Percentiles rank a stretch among this genome's conserved stretches.
These are phyloP conservation scores for Paramecium primaurelia DNA, from an alignment of 73 alveolate genomes.

Conservation along the genomic window DNA sequence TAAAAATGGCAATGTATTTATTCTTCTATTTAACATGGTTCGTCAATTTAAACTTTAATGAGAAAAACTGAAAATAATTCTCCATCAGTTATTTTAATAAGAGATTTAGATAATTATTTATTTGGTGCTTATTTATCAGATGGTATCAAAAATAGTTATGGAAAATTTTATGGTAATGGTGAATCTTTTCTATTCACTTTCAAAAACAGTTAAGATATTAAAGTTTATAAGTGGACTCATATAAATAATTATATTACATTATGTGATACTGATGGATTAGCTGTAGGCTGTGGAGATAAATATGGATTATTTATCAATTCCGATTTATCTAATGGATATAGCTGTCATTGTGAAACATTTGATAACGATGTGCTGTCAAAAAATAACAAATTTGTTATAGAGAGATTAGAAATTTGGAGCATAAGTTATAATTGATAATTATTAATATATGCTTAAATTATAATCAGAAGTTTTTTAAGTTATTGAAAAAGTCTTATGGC, in stretches of 20 bases:
- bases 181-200: slow-evolving; percentile 34
- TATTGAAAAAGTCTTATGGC: not conserved
- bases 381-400: not conserved
- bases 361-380: slow-evolving; percentile 14
- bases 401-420: slow-evolving; percentile 38
- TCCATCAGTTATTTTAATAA: not conserved
- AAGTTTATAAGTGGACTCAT: slow-evolving; percentile 20
- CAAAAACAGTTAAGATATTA: not conserved
- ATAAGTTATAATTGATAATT: not conserved
- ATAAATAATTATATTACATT: not conserved
- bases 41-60: not conserved
- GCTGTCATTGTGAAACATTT: slow-evolving; percentile 30
- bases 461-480: not conserved
- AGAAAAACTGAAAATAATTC: not conserved
- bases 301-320: slow-evolving; percentile 13
- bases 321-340: slow-evolving; percentile 13
- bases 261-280: slow-evolving; percentile 48
- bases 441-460: not conserved
- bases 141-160: not conserved
- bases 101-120: slow-evolving; percentile 20
- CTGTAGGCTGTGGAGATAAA: slow-evolving; percentile 51
- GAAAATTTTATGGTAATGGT: slow-evolving; percentile 34
- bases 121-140: slow-evolving; percentile 42
- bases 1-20: not conserved
- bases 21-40: slow-evolving; percentile 11